Percentiles rank a stretch among this genome's conserved stretches.
Evolutionary conservation across 75 land plant genomes (phyloP).

Genomic region (Picea sitchensis): DNA sequence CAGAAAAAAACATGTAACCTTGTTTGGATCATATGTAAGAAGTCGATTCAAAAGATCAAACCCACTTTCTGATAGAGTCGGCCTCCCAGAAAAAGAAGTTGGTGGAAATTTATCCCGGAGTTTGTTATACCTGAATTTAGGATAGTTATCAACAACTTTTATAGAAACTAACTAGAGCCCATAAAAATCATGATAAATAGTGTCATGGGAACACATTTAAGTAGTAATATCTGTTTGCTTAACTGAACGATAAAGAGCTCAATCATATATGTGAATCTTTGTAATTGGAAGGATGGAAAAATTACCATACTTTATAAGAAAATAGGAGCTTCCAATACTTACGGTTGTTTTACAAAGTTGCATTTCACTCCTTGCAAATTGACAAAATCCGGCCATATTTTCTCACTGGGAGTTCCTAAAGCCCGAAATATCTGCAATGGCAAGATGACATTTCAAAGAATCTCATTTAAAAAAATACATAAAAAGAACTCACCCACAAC

Average conservation of each 20-base stretch:
- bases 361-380: conserved; percentile 77
- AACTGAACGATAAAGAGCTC: neutral
- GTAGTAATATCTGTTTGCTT: neutral
- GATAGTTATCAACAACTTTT: neutral
- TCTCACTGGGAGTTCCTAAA: conserved; percentile 95
- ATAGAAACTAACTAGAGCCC: neutral
- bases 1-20: conserved; percentile 34
- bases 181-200: neutral
- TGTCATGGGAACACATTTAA: neutral
- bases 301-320: neutral
- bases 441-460: neutral
- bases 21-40: conserved; percentile 89
- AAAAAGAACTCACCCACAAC: neutral
- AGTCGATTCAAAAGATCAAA: conserved; percentile 90
- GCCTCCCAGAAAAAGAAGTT: conserved; percentile 83
- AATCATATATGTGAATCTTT: neutral
- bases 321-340: conserved; percentile 23
- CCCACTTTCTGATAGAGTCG: conserved; percentile 91
- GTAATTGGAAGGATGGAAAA: neutral
- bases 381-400: conserved; percentile 93
- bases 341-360: conserved; percentile 90
- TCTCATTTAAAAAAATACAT: neutral
- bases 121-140: conserved; percentile 67
- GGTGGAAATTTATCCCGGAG: conserved; percentile 94
- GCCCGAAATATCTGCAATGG: conserved; percentile 73